A percentile compares a stretch with the other conserved stretches of the same genome.
These are phyloP conservation scores for Vitis rotundifolia DNA, from an alignment of 164 flowering plant genomes.

Conservation along the genomic window DNA sequence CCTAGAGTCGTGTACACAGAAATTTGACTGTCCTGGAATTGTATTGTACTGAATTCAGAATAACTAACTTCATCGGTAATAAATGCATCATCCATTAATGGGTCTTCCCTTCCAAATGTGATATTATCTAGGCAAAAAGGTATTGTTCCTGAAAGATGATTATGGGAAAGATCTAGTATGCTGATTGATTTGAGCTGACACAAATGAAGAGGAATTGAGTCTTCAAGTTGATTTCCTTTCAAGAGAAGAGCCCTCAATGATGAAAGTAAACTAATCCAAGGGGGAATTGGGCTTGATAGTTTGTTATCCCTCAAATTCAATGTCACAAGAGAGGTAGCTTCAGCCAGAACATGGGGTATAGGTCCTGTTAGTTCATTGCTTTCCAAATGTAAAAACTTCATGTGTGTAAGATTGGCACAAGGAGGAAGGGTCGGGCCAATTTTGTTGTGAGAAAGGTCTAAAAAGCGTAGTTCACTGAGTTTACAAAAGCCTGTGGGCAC, in stretches of 20 bases:
- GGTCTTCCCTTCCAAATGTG: background rate
- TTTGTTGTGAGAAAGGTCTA: conserved; percentile 10
- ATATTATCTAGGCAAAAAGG: conserved; percentile 14
- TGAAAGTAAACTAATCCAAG: background rate
- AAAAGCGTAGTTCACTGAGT: background rate
- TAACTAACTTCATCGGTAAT: background rate
- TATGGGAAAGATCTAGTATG: background rate
- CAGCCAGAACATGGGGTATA: background rate
- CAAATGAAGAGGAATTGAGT: background rate
- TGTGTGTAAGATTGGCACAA: too few species aligned
- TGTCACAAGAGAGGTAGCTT: conserved; percentile 4
- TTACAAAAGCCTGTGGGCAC: conserved; percentile 2
- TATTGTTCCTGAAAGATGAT: conserved; percentile 17
- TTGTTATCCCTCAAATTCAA: conserved; percentile 7
- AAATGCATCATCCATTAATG: conserved; percentile 1
- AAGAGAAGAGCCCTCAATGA: background rate
- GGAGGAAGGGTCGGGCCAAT: background rate
- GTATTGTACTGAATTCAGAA: background rate
- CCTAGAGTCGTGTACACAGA: too few species aligned
- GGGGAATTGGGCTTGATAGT: background rate
- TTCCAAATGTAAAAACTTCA: background rate
- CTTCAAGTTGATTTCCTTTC: background rate
- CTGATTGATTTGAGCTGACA: background rate
- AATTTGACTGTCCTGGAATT: too few species aligned
- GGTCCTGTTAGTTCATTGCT: background rate